Evolutionary conservation across 768 basidiomycete species (phyloP), one percentile per base, ranked within the genome.

Genomic region (Tephrocybe sp.): DNA sequence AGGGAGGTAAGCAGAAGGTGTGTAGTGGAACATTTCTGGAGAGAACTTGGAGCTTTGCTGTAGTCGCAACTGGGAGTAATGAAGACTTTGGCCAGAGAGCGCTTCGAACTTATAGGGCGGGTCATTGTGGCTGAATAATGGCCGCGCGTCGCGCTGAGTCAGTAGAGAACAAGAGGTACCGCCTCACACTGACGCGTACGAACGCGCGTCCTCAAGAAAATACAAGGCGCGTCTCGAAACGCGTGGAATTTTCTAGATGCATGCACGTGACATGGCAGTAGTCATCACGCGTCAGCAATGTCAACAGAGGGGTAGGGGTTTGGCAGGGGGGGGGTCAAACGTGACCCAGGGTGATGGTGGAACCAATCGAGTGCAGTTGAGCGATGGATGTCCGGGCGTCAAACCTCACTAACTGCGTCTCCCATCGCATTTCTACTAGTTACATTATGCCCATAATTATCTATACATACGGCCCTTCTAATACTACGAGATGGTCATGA

Each of bases 71-170:
- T n/a, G 23, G 14, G 34, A n/a, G 17, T 36, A 23, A n/a, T 45
- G n/a, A 38, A 56, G 43, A 45, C 23, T 17, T 33, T 15, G 33
- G 21, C 26, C 36, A 50, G 17, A 21, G 38, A 18, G 4, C 41
- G 10, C 9, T 12, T 45, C 32, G 38, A 41, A 37, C 62, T 61
- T 66, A 66, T 66, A 66, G 17, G 21, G 32, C 23, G 2, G n/a
- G n/a, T 2, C 51, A 53, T 40, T 10, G 33, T 33, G 34, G 55
- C 47, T 56, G 55, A 56, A 36, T 56, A 53, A 57, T 48, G 52
- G 33, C 46, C 58, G 57, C 62, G 65, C 63, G 62, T 62, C 56
- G 54, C n/a, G 28, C 36, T 45, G 37, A 51, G n/a, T 45, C 28
- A 51, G 26, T 7, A 24, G 12, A 23, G 9, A 45, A 39, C 18